Percentiles rank a stretch among this genome's conserved stretches.
Conservation (phyloP, 2,329 filamentous ascomycete genomes). For the Lasiodiplodia sp. region DNA sequence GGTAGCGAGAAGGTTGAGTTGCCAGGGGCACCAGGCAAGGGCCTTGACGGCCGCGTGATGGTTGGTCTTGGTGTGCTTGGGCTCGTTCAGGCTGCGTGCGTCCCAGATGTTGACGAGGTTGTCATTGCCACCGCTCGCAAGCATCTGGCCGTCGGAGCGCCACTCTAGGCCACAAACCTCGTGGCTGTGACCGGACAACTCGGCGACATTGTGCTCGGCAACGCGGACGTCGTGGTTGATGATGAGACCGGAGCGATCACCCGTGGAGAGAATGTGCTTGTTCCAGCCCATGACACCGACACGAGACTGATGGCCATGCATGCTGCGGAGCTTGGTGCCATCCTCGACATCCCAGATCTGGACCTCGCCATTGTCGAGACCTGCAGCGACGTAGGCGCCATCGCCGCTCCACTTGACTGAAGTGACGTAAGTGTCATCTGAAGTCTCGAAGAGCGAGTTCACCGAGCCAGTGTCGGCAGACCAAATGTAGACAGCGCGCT, state of each 20-base stretch:
- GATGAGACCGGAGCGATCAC: slow-evolving; percentile 90
- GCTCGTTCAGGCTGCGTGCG: slow-evolving; percentile 87
- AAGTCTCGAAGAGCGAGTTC: slow-evolving; percentile 85
- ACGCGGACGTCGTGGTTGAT: slow-evolving; percentile 99
- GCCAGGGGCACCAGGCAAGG: slow-evolving; percentile 98
- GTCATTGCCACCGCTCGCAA: slow-evolving; percentile 97
- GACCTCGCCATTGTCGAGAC: slow-evolving; percentile 92
- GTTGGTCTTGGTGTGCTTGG: slow-evolving; percentile 99
- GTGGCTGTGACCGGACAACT: slow-evolving; percentile 95
- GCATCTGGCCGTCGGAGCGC: slow-evolving; percentile 94
- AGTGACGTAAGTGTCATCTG: slow-evolving; percentile 91
- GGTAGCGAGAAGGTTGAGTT: slow-evolving; percentile 94
- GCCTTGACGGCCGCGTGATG: slow-evolving; percentile 99
- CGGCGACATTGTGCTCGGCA: slow-evolving; percentile 96
- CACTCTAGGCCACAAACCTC: slow-evolving; percentile 98
- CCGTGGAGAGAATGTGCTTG: slow-evolving; percentile 96
- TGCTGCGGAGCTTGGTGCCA: slow-evolving; percentile 93
- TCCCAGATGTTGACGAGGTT: slow-evolving; percentile 99
- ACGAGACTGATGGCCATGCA: slow-evolving; percentile 96
- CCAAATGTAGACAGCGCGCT: slow-evolving; percentile 98
- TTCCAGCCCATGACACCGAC: slow-evolving; percentile 98
- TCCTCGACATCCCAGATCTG: slow-evolving; percentile 99
- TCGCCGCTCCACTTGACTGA: slow-evolving; percentile 99
- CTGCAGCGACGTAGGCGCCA: slow-evolving; percentile 94
- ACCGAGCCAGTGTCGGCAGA: slow-evolving; percentile 93